Evolutionary conservation across 495 filamentous ascomycete genomes (phyloP).

Genomic region (Penicillium cosmopolitanum): DNA sequence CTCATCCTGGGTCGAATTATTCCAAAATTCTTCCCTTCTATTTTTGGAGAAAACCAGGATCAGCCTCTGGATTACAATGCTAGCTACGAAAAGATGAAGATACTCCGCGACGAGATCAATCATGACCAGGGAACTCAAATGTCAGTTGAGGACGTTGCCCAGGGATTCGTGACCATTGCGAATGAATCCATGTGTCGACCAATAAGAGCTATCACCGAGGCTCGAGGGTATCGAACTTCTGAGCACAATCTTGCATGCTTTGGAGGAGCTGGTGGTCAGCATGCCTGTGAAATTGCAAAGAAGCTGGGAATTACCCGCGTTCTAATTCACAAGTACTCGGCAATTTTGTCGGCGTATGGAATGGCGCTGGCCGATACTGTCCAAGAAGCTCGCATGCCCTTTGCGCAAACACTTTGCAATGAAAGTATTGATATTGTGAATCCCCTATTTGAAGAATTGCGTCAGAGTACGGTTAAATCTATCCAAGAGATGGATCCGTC

Average conservation of each 20-base stretch:
- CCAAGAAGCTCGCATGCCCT: conserved; percentile 82
- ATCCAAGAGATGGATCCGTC: no score
- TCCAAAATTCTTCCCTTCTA: conserved; percentile 90
- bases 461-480: no score
- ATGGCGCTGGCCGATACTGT: conserved; percentile 95
- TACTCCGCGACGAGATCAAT: conserved; percentile 73
- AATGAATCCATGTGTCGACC: conserved; percentile 94
- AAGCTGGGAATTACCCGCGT: conserved; percentile 82
- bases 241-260: conserved; percentile 87
- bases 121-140: conserved; percentile 52
- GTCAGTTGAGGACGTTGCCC: conserved; percentile 73
- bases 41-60: conserved; percentile 84
- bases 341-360: conserved; percentile 89
- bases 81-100: conserved; percentile 46
- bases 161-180: conserved; percentile 81
- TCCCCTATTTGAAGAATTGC: no score
- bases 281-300: conserved; percentile 93
- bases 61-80: conserved; percentile 65
- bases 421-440: no score
- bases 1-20: conserved; percentile 79
- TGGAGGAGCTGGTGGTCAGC: conserved; percentile 91
- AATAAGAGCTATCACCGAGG: conserved; percentile 87
- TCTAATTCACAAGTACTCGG: conserved; percentile 86
- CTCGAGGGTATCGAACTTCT: conserved; percentile 86
- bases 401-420: no score